Evolutionary conservation across 768 basidiomycete genomes (phyloP).

Genomic region (Boletus fagicola): DNA sequence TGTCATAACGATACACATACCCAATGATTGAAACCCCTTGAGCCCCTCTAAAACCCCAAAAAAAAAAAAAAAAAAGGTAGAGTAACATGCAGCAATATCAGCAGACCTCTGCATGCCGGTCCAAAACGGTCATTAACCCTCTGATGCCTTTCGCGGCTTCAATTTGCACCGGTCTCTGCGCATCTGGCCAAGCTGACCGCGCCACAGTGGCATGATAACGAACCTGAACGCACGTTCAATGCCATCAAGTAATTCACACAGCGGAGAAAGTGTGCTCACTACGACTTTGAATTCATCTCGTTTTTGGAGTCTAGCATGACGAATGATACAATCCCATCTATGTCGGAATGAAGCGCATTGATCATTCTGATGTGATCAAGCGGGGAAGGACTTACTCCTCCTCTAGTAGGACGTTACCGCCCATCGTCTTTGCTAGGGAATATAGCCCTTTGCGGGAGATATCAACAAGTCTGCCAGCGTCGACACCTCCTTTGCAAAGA

Average conservation of each 20-base stretch:
- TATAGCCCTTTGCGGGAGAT: conserved; percentile 35
- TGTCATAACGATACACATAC: conserved; percentile 24
- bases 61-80: background rate
- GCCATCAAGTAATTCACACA: conserved; percentile 9
- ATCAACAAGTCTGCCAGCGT: conserved; percentile 33
- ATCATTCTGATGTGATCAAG: conserved; percentile 19
- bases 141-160: conserved; percentile 35
- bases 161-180: conserved; percentile 37
- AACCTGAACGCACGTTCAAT: conserved; percentile 28
- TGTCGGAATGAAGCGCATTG: conserved; percentile 11
- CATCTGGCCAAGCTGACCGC: conserved; percentile 35
- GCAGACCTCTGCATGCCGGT: conserved; percentile 32
- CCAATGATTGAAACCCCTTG: conserved; percentile 17
- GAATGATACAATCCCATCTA: conserved; percentile 39
- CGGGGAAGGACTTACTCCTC: conserved; percentile 32
- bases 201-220: conserved; percentile 37
- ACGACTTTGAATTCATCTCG: conserved; percentile 35
- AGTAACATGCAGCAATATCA: conserved; percentile 8
- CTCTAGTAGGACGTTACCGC: conserved; percentile 38
- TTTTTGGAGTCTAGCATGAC: conserved; percentile 30
- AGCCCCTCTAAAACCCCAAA: conserved; percentile 15
- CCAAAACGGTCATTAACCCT: conserved; percentile 38
- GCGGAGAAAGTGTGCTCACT: conserved; percentile 20
- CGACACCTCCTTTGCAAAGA: conserved; percentile 37
- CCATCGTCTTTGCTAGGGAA: conserved; percentile 33